Base-by-base conservation (phyloP, 345 rosid species). In the Psidium guajava region DNA sequence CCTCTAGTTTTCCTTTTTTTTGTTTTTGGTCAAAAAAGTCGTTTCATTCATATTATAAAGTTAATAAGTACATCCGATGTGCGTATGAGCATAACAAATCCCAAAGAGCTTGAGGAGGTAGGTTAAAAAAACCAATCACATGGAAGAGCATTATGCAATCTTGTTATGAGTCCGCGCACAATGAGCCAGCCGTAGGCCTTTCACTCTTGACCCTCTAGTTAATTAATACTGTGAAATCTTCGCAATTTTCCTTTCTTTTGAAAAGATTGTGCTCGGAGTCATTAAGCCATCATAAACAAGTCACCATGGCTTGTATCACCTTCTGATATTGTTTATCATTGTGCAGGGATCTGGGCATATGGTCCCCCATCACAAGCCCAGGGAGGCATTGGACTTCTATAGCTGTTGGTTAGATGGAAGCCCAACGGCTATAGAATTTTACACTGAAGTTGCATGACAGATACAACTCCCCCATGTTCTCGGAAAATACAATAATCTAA, bases 241-340 rank as follows among this genome's bases (percentile, higher is more conserved):
- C 44, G 75, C 75, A 32, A 64, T 28, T 64, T 64, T 64, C 75
- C 6, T 7, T 8, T 32, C 44, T 32, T 64, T 64, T 32, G 21
- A 64, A 55, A 32, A 64, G 44, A 32, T 16, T 32, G 44, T 64
- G 75, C 44, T 32, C 75, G 6, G 32, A 64, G 44, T 64, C 75
- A 64, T 16, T 64, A 18, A 64, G 44, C 44, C 75, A 64, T 32
- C 75, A 16, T 40, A 64, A 64, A 64, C 75, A 64, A 32, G 75
- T 64, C 75, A 32, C 44, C 75, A 64, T 64, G 24, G 44, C 6
- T 64, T 64, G 44, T 32, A 32, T 64, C 84, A 50, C 95, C 91
- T 88, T 95, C 96, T 64, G 92, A 87, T 89, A 93, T 92, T 2
- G 32, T 51, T n/a, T 82, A 50, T 82, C 53, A 15, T 61, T 28